Conservation (phyloP, 208 protist genomes). For the Acanthamoeba culbertsoni region DNA sequence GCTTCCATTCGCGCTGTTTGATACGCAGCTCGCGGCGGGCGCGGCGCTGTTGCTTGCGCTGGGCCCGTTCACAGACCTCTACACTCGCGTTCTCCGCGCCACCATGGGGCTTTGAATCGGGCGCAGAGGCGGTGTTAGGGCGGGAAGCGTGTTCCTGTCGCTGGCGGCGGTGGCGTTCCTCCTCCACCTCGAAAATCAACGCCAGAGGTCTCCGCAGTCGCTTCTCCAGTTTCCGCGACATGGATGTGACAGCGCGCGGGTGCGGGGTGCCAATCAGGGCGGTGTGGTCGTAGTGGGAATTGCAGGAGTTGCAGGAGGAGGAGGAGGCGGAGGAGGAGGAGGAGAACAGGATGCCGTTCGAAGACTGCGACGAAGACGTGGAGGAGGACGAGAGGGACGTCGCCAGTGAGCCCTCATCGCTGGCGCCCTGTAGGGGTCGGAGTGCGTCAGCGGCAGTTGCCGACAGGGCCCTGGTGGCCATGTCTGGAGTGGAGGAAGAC, state of each 20-base stretch:
- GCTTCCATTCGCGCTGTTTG: not conserved
- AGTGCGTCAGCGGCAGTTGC: too few species aligned
- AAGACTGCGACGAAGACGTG: too few species aligned
- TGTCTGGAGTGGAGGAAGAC: too few species aligned
- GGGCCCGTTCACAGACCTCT: not conserved
- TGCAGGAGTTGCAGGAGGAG: too few species aligned
- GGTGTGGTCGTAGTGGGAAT: too few species aligned
- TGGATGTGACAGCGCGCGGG: not conserved
- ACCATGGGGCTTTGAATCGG: not conserved
- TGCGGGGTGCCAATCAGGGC: too few species aligned
- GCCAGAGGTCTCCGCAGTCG: not conserved
- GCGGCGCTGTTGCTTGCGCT: not conserved
- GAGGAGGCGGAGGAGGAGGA: too few species aligned
- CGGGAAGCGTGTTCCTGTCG: not conserved
- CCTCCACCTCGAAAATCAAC: not conserved
- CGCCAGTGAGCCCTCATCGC: too few species aligned
- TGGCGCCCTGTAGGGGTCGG: too few species aligned
- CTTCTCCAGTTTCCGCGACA: not conserved
- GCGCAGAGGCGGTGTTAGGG: not conserved
- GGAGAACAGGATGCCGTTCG: too few species aligned
- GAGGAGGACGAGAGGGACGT: too few species aligned
- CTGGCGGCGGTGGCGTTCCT: not conserved
- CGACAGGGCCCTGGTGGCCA: too few species aligned
- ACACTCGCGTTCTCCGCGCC: not conserved
- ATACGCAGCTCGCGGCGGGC: not conserved